Percentiles rank a stretch among this genome's conserved stretches.
These are phyloP conservation scores for Cyberlindnera mississippiensis DNA, from an alignment of 805 yeast genomes.

Conservation along the genomic window DNA sequence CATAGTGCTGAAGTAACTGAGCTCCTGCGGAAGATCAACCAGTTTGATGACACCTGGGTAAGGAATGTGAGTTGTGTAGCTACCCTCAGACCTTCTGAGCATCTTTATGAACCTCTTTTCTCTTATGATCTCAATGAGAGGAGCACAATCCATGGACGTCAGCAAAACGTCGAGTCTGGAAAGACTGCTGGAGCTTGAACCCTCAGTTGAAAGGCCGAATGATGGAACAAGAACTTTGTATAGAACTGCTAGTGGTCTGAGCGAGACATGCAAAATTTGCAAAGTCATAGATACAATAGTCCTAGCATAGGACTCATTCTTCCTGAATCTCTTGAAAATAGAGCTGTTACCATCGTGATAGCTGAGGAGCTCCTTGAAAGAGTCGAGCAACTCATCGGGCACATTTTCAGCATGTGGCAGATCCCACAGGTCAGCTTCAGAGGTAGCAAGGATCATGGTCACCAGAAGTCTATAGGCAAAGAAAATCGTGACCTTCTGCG, in stretches of 20 bases:
- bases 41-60: slow-evolving; percentile 54
- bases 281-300: slow-evolving; percentile 9
- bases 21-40: slow-evolving; percentile 47
- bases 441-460: neutral
- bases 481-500: slow-evolving; percentile 5
- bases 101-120: neutral
- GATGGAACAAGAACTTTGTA: slow-evolving; percentile 19
- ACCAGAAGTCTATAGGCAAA: slow-evolving; percentile 8
- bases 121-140: slow-evolving; percentile 6
- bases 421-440: neutral
- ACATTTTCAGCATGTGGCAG: slow-evolving; percentile 4
- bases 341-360: neutral
- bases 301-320: slow-evolving; percentile 9
- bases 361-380: slow-evolving; percentile 3
- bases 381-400: neutral
- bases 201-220: slow-evolving; percentile 9
- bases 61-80: slow-evolving; percentile 9
- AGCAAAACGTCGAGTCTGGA: slow-evolving; percentile 14
- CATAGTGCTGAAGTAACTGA: slow-evolving; percentile 36
- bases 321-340: neutral
- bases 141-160: slow-evolving; percentile 8
- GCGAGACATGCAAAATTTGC: slow-evolving; percentile 14
- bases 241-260: slow-evolving; percentile 22
- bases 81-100: neutral
- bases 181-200: neutral